These are phyloP conservation scores for Epichloe bromicola DNA, from an alignment of 2,329 filamentous ascomycete genomes.

Conservation along the genomic window DNA sequence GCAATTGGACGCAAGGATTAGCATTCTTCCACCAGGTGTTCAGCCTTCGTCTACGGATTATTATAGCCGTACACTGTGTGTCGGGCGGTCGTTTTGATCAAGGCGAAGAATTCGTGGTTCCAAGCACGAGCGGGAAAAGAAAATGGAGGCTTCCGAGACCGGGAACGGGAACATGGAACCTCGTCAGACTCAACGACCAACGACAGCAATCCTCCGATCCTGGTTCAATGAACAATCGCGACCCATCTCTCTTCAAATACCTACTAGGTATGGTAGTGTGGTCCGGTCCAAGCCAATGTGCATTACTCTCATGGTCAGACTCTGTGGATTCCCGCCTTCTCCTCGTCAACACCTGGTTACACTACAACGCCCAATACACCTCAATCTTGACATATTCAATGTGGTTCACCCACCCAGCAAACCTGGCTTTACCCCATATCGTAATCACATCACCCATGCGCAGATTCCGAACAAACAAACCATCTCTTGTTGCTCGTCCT, in stretches of 20 bases:
- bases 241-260: too few relatives aligned
- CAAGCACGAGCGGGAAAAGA: too few relatives aligned
- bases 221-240: too few relatives aligned
- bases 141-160: too few relatives aligned
- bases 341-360: constrained; percentile 6
- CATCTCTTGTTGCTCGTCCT: constrained; percentile 36
- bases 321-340: too few relatives aligned
- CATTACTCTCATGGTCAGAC: too few relatives aligned
- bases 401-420: constrained; percentile 38
- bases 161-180: too few relatives aligned
- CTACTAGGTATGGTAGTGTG: too few relatives aligned
- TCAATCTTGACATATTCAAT: constrained; percentile 38
- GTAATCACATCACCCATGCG: constrained; percentile 49
- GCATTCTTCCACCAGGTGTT: not conserved
- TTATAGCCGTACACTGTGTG: not conserved
- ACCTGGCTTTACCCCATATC: constrained; percentile 47
- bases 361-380: constrained; percentile 45
- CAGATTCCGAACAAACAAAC: constrained; percentile 41
- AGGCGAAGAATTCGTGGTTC: too few relatives aligned
- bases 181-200: too few relatives aligned
- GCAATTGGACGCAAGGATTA: not conserved
- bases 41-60: not conserved
- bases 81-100: not conserved
- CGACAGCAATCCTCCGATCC: too few relatives aligned
- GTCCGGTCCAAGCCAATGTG: too few relatives aligned